Conservation (phyloP, 192 early-diverging fungal genomes). For the Rhizoclosmatium globosum region DNA sequence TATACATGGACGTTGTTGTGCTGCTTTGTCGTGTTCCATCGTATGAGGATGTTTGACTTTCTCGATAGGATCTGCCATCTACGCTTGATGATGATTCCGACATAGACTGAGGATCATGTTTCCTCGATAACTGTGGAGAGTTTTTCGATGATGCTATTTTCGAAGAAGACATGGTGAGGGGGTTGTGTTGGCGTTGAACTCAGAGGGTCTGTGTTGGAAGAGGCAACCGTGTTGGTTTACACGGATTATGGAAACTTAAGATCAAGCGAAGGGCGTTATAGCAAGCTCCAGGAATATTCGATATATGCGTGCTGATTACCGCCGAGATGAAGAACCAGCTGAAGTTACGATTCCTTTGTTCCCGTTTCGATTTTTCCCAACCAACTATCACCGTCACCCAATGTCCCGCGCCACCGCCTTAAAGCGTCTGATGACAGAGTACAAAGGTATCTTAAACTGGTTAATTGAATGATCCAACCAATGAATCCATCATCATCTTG, state of each 20-base stretch:
- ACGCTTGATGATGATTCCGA: not conserved
- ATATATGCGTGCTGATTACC: not conserved
- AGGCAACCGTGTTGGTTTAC: not conserved
- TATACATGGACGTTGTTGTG: not conserved
- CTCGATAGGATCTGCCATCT: not conserved
- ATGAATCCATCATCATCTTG: not conserved
- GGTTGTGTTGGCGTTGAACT: not conserved
- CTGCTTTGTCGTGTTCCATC: not conserved
- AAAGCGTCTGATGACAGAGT: conserved; percentile 46
- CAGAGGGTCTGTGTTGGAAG: not conserved
- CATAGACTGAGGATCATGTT: not conserved
- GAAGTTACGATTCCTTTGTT: not conserved
- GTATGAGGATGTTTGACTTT: not conserved
- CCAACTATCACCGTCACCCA: not conserved
- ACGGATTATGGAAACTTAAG: not conserved
- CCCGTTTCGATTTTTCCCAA: not conserved
- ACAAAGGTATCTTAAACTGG: conserved; percentile 15
- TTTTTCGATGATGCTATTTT: not conserved
- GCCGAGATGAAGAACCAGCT: not conserved
- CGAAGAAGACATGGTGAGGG: conserved; percentile 7
- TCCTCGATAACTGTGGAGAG: not conserved
- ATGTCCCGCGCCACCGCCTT: conserved; percentile 33
- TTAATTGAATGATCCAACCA: too few species aligned
- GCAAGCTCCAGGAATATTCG: not conserved
- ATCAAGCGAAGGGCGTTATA: not conserved